phyloP scores from a whole-genome alignment of 108 stramenopile species.

The Stephanodiscus triporus region DNA sequence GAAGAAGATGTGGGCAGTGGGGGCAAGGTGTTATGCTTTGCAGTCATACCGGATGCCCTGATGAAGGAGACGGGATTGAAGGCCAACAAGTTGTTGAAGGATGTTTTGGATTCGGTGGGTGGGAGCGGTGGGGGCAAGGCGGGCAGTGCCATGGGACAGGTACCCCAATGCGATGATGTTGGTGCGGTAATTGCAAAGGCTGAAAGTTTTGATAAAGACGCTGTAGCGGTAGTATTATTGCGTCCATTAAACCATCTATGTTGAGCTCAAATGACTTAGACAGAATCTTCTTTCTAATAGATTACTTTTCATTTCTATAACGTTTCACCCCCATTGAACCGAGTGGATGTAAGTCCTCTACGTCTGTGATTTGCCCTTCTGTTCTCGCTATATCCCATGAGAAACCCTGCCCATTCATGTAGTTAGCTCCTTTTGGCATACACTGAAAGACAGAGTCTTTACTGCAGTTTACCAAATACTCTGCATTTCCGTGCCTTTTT shows the following conservation, averaged over 20 bases:
- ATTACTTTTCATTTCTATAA: too few relatives aligned
- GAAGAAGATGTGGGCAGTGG: conserved; percentile 80
- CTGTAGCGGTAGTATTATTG: conserved; percentile 16
- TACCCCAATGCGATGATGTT: conserved; percentile 67
- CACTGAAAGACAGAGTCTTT: too few relatives aligned
- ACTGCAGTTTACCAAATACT: too few relatives aligned
- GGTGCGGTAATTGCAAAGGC: conserved; percentile 70
- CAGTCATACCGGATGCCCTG: conserved; percentile 70
- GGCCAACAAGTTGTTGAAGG: conserved; percentile 82
- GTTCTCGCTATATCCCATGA: too few relatives aligned
- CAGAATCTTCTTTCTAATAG: too few relatives aligned
- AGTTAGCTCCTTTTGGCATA: too few relatives aligned
- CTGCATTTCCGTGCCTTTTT: too few relatives aligned
- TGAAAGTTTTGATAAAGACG: conserved; percentile 58
- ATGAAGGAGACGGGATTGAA: conserved; percentile 66
- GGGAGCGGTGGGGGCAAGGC: conserved; percentile 89
- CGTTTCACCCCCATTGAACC: too few relatives aligned
- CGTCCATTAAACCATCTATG: too few relatives aligned
- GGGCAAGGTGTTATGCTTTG: conserved; percentile 85
- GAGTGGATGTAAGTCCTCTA: too few relatives aligned
- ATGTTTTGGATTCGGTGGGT: conserved; percentile 72
- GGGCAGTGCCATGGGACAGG: conserved; percentile 83
- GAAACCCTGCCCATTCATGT: too few relatives aligned
- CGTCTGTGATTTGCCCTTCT: too few relatives aligned
- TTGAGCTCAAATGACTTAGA: neutral